phyloP scores from a whole-genome alignment of 257 asterid genomes.

The Nicotiana paniculata region DNA sequence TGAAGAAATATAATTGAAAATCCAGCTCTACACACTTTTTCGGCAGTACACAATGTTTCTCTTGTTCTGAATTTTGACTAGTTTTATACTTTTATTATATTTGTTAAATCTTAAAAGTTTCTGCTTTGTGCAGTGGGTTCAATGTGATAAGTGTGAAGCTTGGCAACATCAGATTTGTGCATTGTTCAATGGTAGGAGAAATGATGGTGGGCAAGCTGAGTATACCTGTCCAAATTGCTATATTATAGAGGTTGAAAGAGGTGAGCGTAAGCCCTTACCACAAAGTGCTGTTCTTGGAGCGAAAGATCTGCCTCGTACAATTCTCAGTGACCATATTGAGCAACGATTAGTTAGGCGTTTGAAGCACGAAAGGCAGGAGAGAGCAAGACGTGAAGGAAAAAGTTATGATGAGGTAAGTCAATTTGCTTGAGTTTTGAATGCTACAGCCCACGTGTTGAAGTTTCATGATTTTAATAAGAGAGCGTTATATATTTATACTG shows the following conservation, averaged over 20 bases:
- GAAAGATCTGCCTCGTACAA: constrained; percentile 85
- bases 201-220: constrained; percentile 98
- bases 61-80: neutral
- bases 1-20: neutral
- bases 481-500: neutral
- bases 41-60: neutral
- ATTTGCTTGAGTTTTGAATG: neutral
- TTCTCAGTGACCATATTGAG: constrained; percentile 93
- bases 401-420: constrained; percentile 73
- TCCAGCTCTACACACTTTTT: neutral
- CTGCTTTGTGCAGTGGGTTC: constrained; percentile 85
- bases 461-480: neutral
- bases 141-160: constrained; percentile 98
- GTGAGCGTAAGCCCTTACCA: constrained; percentile 84
- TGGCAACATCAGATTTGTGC: constrained; percentile 99
- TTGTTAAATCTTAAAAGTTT: constrained; percentile 6
- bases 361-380: constrained; percentile 78
- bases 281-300: constrained; percentile 99
- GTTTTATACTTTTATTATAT: neutral
- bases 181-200: constrained; percentile 93
- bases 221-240: constrained; percentile 99
- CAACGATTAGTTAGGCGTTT: constrained; percentile 56
- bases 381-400: constrained; percentile 78
- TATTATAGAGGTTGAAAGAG: constrained; percentile 77
- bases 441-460: neutral